Conservation (phyloP, 345 rosid genomes). For the Acer negundo region DNA sequence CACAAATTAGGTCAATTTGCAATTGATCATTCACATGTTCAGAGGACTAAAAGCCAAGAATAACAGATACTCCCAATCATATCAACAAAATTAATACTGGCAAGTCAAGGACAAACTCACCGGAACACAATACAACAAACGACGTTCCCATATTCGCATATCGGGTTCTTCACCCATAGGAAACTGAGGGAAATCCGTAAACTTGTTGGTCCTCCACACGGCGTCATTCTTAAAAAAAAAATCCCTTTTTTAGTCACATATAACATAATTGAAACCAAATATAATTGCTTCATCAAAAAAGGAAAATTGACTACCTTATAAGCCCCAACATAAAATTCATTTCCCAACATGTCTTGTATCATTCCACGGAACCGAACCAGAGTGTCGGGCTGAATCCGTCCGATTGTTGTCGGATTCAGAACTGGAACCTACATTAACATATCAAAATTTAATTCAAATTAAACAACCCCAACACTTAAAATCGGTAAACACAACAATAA, state of each 20-base stretch:
- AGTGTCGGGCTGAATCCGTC: constrained; percentile 62
- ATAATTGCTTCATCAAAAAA: neutral
- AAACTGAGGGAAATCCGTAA: constrained; percentile 55
- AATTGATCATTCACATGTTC: neutral
- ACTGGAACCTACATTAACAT: constrained; percentile 60
- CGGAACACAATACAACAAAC: constrained; percentile 73
- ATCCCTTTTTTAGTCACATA: constrained; percentile 1
- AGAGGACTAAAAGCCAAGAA: neutral
- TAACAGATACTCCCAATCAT: neutral
- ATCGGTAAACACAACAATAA: neutral
- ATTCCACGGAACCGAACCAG: constrained; percentile 88
- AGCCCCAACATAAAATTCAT: constrained; percentile 94
- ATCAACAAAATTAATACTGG: neutral
- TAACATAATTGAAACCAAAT: neutral
- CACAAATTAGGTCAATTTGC: neutral
- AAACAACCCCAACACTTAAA: neutral
- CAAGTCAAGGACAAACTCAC: constrained; percentile 39
- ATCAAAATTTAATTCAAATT: neutral
- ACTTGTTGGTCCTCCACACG: constrained; percentile 91
- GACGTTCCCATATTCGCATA: constrained; percentile 85
- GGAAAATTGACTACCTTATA: constrained; percentile 47
- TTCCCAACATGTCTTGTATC: constrained; percentile 97
- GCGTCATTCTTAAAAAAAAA: constrained; percentile 54
- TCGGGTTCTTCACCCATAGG: constrained; percentile 58
- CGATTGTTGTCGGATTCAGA: constrained; percentile 48